Conservation (phyloP, 768 basidiomycete genomes). For the Kwoniella botswanensis region DNA sequence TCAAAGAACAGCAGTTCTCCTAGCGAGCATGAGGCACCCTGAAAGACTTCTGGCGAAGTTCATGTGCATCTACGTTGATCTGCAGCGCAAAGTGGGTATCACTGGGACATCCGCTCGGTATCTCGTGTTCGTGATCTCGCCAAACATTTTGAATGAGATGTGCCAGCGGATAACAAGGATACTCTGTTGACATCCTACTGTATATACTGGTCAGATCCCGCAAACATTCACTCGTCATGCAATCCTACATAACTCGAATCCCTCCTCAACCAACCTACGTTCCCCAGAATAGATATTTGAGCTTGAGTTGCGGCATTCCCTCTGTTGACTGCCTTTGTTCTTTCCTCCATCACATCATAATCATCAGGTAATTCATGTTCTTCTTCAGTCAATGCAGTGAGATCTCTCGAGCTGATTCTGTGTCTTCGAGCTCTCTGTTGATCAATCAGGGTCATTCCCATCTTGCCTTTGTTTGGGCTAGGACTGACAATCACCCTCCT, state of each 20-base stretch:
- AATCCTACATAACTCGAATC: slow-evolving; percentile 7
- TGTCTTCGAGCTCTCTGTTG: not conserved
- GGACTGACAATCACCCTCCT: not conserved
- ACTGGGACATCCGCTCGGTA: too few species aligned
- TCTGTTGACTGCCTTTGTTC: not conserved
- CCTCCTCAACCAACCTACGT: not conserved
- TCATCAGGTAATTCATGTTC: not conserved
- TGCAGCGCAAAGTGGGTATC: too few species aligned
- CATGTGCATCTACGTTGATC: too few species aligned
- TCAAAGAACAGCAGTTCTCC: too few species aligned
- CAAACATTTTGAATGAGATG: too few species aligned
- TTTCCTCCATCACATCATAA: not conserved
- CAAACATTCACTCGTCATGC: not conserved
- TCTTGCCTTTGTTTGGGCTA: not conserved
- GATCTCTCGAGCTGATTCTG: not conserved
- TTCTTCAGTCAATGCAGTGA: not conserved
- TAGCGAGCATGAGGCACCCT: too few species aligned
- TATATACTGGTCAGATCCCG: not conserved
- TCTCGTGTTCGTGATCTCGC: too few species aligned
- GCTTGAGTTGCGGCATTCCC: not conserved
- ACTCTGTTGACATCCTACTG: too few species aligned
- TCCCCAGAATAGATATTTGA: not conserved
- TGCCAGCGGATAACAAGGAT: too few species aligned
- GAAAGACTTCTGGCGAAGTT: too few species aligned
- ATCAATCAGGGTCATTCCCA: not conserved